Conservation (phyloP, 2,329 filamentous ascomycete species). For the Intubia oerlemansii region DNA sequence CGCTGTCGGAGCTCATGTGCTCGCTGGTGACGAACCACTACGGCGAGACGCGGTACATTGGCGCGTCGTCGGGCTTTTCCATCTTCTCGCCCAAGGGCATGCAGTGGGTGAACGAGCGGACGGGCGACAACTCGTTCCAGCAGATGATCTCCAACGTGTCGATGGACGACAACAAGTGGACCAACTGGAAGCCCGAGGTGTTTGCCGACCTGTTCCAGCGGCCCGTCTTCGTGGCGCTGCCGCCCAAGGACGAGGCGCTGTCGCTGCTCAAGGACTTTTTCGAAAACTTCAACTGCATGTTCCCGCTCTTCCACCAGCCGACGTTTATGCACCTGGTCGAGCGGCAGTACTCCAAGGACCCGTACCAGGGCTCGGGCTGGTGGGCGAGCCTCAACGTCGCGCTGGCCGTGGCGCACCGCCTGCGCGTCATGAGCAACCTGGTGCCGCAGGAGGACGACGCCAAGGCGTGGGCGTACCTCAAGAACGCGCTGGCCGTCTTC, state of each 20-base stretch:
- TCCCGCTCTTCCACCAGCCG: slow-evolving; percentile 89
- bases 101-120: slow-evolving; percentile 96
- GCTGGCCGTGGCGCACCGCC: slow-evolving; percentile 75
- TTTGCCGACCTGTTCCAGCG: slow-evolving; percentile 83
- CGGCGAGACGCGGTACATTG: slow-evolving; percentile 90
- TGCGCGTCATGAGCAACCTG: slow-evolving; percentile 88
- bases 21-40: slow-evolving; percentile 87
- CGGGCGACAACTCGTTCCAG: slow-evolving; percentile 86
- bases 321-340: slow-evolving; percentile 97
- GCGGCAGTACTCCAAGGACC: slow-evolving; percentile 76
- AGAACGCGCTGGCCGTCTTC: slow-evolving; percentile 88
- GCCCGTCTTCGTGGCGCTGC: slow-evolving; percentile 63
- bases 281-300: slow-evolving; percentile 98
- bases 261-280: slow-evolving; percentile 87
- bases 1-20: slow-evolving; percentile 95
- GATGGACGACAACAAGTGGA: slow-evolving; percentile 86
- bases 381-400: slow-evolving; percentile 94
- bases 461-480: slow-evolving; percentile 86
- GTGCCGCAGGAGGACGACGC: slow-evolving; percentile 81
- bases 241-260: slow-evolving; percentile 67
- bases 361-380: slow-evolving; percentile 91
- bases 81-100: slow-evolving; percentile 98
- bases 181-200: slow-evolving; percentile 94
- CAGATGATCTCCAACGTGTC: slow-evolving; percentile 86
- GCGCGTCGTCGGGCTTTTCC: slow-evolving; percentile 91